A percentile compares a stretch with the other conserved stretches of the same genome.
phyloP scores from a whole-genome alignment of 495 filamentous ascomycete species.

The Rhizodiscina lignyota region DNA sequence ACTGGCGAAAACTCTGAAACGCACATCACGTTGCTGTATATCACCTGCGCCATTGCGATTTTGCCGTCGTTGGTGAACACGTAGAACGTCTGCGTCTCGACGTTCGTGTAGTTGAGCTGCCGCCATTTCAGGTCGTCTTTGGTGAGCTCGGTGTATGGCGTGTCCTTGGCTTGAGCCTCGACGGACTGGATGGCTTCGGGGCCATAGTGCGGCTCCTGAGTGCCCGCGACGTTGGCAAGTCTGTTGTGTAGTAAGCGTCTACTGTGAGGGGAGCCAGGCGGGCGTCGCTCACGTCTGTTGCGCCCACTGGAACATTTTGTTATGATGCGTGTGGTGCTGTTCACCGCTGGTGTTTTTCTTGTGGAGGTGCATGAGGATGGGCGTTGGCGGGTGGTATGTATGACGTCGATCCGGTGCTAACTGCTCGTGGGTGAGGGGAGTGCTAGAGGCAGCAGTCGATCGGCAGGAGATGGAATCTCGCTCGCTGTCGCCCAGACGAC shows the following conservation, averaged over 20 bases:
- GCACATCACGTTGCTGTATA: slow-evolving; percentile 96
- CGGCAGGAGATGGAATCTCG: too few relatives aligned
- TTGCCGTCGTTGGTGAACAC: slow-evolving; percentile 62
- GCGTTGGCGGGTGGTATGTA: too few relatives aligned
- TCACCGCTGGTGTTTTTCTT: too few relatives aligned
- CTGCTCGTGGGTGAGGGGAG: too few relatives aligned
- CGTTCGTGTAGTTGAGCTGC: slow-evolving; percentile 64
- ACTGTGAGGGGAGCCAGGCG: slow-evolving; percentile 1
- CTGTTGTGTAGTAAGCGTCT: slow-evolving; percentile 26
- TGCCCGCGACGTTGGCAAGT: slow-evolving; percentile 82
- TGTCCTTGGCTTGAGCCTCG: slow-evolving; percentile 57
- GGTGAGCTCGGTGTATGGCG: slow-evolving; percentile 62
- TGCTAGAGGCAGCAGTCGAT: too few relatives aligned
- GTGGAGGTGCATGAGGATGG: too few relatives aligned
- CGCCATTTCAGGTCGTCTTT: slow-evolving; percentile 71
- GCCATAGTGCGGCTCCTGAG: slow-evolving; percentile 91
- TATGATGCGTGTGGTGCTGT: too few relatives aligned
- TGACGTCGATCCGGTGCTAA: too few relatives aligned
- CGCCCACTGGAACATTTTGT: slow-evolving; percentile 53
- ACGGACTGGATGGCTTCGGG: slow-evolving; percentile 77
- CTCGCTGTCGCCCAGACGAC: too few relatives aligned
- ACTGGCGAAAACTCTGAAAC: slow-evolving; percentile 19
- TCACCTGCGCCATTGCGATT: slow-evolving; percentile 70
- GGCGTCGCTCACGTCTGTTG: slow-evolving; percentile 45
- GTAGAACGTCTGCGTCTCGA: slow-evolving; percentile 97